Evolutionary conservation across 1,284 basidiomycete species (phyloP), one percentile per base, ranked within the genome.

Genomic region (Irpex sp.): DNA sequence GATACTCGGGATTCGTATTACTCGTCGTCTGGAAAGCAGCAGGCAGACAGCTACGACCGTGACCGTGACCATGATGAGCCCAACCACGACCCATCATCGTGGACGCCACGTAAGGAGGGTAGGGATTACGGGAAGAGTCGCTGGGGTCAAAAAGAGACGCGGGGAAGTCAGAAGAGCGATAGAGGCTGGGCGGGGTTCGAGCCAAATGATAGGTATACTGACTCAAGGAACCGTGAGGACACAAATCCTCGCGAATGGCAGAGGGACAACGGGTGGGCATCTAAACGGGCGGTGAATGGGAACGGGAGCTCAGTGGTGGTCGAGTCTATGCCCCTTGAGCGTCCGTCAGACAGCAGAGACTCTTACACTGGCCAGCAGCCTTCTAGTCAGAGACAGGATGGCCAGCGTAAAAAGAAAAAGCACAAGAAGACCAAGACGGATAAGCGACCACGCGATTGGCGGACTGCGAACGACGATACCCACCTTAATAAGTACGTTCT

Each of bases 401-500:
- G 76, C 57, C 75, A 76, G 62, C 74, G 70, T 63, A 74, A 73
- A 35, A 67, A 71, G 47, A 67, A 69, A 47, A 72, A 74, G 62
- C 74, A 74, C 47, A 74, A 72, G 28, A 73, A 73, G 59, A 65
- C 74, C 62, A 77, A 75, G 62, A 73, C 70, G 52, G 75, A 71
- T 59, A 75, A 75, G 61, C 74, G 75, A 56, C 71, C 70, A 58
- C 79, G 85, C 57, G 87, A 87, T 66, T 85, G 85, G 81, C 77
- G 81, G 57, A 78, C 77, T 53, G n/a, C 48, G 19, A 21, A 21
- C n/a, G 86, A 88, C 60, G 87, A 88, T 61, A 79, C 80, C 19
- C 82, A 80, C 66, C 71, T 85, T 63, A 91, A 91, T 73, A 91
- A 91, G 89, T 91, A 69, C 42, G 82, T 71, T 16, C 47, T 21